phyloP scores from a whole-genome alignment of 1,284 basidiomycete genomes.

The Ustilago xerochloae region DNA sequence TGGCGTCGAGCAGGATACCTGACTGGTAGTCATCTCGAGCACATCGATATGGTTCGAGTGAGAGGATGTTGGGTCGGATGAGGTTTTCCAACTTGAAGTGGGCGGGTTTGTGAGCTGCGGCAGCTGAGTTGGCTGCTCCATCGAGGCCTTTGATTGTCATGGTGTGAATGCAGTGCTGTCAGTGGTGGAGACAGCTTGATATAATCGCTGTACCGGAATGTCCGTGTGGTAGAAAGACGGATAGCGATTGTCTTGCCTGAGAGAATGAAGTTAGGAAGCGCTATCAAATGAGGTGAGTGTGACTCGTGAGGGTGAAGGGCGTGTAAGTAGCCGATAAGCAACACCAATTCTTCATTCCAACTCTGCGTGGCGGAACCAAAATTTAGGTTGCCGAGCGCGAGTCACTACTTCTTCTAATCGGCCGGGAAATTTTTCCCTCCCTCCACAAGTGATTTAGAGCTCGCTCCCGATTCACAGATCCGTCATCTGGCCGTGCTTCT shows the following conservation, averaged over 20 bases:
- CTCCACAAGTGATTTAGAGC: conserved; percentile 10
- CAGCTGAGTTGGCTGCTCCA: conserved; percentile 22
- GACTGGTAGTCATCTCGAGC: conserved; percentile 94
- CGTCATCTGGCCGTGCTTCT: not conserved
- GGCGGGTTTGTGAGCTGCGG: conserved; percentile 61
- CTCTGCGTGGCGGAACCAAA: conserved; percentile 4
- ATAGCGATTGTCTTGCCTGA: not conserved
- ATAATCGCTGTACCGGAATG: too few species aligned
- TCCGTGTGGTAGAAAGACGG: not conserved
- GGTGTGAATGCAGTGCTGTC: not conserved
- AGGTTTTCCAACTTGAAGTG: conserved; percentile 70
- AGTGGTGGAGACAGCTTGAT: too few species aligned
- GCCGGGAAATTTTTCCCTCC: conserved; percentile 13
- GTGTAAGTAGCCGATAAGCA: conserved; percentile 12
- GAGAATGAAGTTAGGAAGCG: not conserved
- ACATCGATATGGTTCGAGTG: conserved; percentile 91
- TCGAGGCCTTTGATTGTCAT: conserved; percentile 56
- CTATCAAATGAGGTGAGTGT: not conserved
- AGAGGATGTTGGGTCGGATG: conserved; percentile 91
- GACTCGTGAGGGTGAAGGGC: conserved; percentile 8
- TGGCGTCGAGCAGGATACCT: conserved; percentile 96
- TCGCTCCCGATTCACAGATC: not conserved
- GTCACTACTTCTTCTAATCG: conserved; percentile 50
- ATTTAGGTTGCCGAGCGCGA: conserved; percentile 40
- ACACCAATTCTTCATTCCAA: too few species aligned